These are phyloP conservation scores for Pseudodiploospora longispora DNA, from an alignment of 2,329 filamentous ascomycete species.

Conservation along the genomic window DNA sequence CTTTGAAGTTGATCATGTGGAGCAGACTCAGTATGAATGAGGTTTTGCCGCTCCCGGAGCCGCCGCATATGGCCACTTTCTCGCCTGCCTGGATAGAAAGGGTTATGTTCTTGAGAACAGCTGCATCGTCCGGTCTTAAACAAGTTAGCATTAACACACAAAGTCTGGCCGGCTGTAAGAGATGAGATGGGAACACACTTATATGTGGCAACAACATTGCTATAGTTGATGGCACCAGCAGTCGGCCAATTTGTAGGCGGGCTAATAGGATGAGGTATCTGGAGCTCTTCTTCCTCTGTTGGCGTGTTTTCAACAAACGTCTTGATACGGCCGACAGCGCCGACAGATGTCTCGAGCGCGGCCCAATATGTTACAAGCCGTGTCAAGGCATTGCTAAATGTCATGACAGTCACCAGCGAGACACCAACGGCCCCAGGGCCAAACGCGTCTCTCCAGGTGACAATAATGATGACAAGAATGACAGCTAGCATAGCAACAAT, in stretches of 20 bases:
- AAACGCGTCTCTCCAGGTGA: constrained; percentile 21
- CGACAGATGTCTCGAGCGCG: constrained; percentile 23
- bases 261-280: constrained; percentile 16
- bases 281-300: constrained; percentile 6
- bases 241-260: constrained; percentile 19
- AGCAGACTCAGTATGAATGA: constrained; percentile 35
- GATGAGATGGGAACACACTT: neutral
- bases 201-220: constrained; percentile 20
- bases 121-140: constrained; percentile 11
- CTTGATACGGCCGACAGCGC: constrained; percentile 27
- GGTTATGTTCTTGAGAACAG: constrained; percentile 19
- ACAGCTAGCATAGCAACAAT: constrained; percentile 36
- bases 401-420: constrained; percentile 18
- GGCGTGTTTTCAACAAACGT: constrained; percentile 20
- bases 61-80: constrained; percentile 36
- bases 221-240: constrained; percentile 21
- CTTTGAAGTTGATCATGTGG: constrained; percentile 35
- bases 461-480: constrained; percentile 34
- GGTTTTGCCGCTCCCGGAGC: constrained; percentile 29
- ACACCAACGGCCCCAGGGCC: constrained; percentile 20
- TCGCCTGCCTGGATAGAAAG: constrained; percentile 23
- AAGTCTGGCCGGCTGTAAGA: neutral
- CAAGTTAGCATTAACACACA: constrained; percentile 3
- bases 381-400: constrained; percentile 19
- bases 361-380: constrained; percentile 25